phyloP scores from a whole-genome alignment of 176 grass and related monocot species.

The Carex scoparia region DNA sequence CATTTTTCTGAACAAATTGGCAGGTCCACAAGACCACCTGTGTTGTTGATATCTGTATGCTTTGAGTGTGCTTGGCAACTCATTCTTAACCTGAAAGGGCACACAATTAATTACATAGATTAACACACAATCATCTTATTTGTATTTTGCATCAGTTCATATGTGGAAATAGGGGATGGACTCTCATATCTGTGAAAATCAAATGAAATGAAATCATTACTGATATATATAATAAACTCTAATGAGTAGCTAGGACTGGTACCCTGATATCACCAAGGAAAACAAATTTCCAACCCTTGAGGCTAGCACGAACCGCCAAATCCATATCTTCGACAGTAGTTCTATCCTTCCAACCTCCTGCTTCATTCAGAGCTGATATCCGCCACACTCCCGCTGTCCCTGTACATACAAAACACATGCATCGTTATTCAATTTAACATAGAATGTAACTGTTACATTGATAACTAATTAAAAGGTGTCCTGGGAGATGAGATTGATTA shows the following conservation, averaged over 20 bases:
- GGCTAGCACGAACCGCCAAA: conserved; percentile 60
- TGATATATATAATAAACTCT: not conserved
- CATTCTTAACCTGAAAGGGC: conserved; percentile 55
- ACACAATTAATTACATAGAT: not conserved
- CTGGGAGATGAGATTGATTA: not conserved
- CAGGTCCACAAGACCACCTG: conserved; percentile 73
- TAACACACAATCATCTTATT: not conserved
- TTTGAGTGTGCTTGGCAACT: conserved; percentile 76
- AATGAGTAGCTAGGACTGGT: not conserved
- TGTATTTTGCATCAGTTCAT: not conserved
- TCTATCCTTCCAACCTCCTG: conserved; percentile 70
- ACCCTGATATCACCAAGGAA: conserved; percentile 66
- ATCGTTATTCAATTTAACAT: not conserved
- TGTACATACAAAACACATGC: conserved; percentile 3
- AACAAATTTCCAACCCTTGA: conserved; percentile 74
- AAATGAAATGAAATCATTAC: not conserved
- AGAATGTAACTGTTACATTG: not conserved
- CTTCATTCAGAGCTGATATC: conserved; percentile 58
- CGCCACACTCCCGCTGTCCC: conserved; percentile 70
- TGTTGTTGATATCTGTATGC: conserved; percentile 74
- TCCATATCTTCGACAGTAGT: conserved; percentile 88
- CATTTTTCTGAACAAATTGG: conserved; percentile 82
- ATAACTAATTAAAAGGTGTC: not conserved
- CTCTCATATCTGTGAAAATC: not conserved
- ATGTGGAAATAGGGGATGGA: not conserved